Conservation (phyloP, 1,284 basidiomycete genomes). For the Pterulicium gracile region DNA sequence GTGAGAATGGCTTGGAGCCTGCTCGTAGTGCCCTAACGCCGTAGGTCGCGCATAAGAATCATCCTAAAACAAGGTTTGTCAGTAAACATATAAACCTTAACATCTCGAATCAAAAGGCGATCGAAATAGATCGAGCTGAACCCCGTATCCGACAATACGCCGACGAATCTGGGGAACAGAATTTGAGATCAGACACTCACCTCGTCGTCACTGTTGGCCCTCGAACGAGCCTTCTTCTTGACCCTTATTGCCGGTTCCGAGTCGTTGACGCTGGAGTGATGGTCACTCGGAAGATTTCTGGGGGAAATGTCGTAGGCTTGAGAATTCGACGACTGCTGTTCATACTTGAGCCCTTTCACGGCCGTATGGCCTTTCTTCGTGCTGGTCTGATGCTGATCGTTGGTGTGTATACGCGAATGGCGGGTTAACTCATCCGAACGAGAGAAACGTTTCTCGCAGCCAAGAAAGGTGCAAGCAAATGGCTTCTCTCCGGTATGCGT, state of each 20-base stretch:
- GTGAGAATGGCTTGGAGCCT: slow-evolving; percentile 18
- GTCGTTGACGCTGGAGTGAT: slow-evolving; percentile 13
- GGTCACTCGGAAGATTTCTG: slow-evolving; percentile 24
- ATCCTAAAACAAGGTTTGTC: slow-evolving; percentile 23
- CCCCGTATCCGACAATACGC: slow-evolving; percentile 3
- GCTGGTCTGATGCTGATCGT: slow-evolving; percentile 25
- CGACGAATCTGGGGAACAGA: no score
- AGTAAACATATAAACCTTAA: slow-evolving; percentile 16
- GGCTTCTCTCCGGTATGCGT: slow-evolving; percentile 99
- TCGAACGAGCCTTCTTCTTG: slow-evolving; percentile 68
- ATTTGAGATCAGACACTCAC: slow-evolving; percentile 29
- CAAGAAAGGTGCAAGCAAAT: slow-evolving; percentile 84
- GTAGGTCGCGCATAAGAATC: slow-evolving; percentile 67
- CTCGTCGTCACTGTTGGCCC: slow-evolving; percentile 73
- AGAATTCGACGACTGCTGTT: slow-evolving; percentile 7
- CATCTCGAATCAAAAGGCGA: no score
- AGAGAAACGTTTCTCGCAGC: slow-evolving; percentile 98
- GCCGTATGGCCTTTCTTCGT: slow-evolving; percentile 13
- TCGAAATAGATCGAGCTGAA: no score
- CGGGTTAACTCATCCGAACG: slow-evolving; percentile 95
- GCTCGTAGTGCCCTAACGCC: slow-evolving; percentile 36
- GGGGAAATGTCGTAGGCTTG: slow-evolving; percentile 22
- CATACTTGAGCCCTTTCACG: background rate
- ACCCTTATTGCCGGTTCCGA: slow-evolving; percentile 13
- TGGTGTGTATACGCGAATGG: slow-evolving; percentile 88